Percentiles rank a stretch among this genome's conserved stretches.
phyloP scores from a whole-genome alignment of 306 rosid genomes.

The Alnus glutinosa region DNA sequence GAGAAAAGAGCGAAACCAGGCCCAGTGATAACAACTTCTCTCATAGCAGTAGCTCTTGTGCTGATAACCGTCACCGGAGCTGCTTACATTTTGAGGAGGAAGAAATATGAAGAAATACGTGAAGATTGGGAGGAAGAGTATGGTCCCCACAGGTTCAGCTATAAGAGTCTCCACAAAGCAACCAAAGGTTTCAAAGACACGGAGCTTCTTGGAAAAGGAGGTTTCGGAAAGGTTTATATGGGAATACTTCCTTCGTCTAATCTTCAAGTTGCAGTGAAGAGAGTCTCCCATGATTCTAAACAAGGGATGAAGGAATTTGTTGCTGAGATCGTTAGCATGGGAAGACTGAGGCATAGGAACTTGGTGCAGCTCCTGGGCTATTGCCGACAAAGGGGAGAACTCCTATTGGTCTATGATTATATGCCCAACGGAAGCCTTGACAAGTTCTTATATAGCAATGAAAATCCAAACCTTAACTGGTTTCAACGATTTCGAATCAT shows the following conservation, averaged over 20 bases:
- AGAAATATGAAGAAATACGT: constrained; percentile 23
- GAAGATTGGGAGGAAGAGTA: constrained; percentile 44
- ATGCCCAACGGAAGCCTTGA: constrained; percentile 50
- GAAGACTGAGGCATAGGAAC: too few species aligned
- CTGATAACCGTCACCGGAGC: neutral
- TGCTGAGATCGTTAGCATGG: too few species aligned
- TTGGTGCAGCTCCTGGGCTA: too few species aligned
- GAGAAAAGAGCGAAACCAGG: neutral
- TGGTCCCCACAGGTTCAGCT: constrained; percentile 37
- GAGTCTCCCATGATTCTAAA: constrained; percentile 23
- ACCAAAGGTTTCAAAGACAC: constrained; percentile 40
- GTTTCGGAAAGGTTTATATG: constrained; percentile 45
- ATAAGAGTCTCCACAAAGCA: constrained; percentile 30
- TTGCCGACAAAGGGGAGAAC: constrained; percentile 14
- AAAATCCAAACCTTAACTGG: constrained; percentile 29
- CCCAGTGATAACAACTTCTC: neutral
- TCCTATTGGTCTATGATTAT: constrained; percentile 39
- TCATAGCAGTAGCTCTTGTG: neutral
- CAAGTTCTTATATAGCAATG: constrained; percentile 17
- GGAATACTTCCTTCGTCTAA: constrained; percentile 30
- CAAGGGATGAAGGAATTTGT: too few species aligned
- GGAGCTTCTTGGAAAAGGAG: constrained; percentile 40
- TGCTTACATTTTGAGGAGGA: constrained; percentile 15
- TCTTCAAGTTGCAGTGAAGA: constrained; percentile 37
- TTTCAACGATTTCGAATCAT: constrained; percentile 33